Conservation (phyloP, 345 rosid genomes). For the Gossypium turneri region DNA sequence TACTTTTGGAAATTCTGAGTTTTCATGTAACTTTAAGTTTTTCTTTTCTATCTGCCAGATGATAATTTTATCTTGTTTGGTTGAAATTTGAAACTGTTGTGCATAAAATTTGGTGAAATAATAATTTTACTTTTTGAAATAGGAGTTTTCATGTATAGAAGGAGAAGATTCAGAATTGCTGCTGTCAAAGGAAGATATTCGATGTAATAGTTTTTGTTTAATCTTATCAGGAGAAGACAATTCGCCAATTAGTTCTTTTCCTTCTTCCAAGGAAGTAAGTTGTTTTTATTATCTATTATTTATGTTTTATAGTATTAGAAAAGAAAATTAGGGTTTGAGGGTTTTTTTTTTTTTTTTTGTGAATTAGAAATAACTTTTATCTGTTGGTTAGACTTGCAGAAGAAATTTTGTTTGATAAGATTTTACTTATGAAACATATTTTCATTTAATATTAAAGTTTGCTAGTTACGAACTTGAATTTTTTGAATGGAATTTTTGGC, state of each 20-base stretch:
- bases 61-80: background rate
- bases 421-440: background rate
- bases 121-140: conserved; percentile 7
- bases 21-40: background rate
- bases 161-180: conserved; percentile 7
- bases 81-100: background rate
- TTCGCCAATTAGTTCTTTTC: conserved; percentile 22
- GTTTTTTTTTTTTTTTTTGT: background rate
- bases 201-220: conserved; percentile 23
- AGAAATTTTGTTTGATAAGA: background rate
- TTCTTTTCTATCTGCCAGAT: background rate
- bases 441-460: background rate
- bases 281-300: background rate
- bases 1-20: conserved; percentile 9
- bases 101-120: background rate
- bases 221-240: conserved; percentile 41
- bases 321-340: background rate
- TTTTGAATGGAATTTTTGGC: background rate
- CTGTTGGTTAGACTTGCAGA: background rate
- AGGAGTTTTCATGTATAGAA: background rate
- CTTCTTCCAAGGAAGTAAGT: conserved; percentile 38
- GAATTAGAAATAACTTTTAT: background rate
- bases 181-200: conserved; percentile 16
- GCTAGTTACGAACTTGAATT: background rate
- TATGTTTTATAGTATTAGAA: background rate